Percentiles rank a stretch among this genome's conserved stretches.
These are phyloP conservation scores for Chalciporus piperatus DNA, from an alignment of 768 basidiomycete genomes.

Conservation along the genomic window DNA sequence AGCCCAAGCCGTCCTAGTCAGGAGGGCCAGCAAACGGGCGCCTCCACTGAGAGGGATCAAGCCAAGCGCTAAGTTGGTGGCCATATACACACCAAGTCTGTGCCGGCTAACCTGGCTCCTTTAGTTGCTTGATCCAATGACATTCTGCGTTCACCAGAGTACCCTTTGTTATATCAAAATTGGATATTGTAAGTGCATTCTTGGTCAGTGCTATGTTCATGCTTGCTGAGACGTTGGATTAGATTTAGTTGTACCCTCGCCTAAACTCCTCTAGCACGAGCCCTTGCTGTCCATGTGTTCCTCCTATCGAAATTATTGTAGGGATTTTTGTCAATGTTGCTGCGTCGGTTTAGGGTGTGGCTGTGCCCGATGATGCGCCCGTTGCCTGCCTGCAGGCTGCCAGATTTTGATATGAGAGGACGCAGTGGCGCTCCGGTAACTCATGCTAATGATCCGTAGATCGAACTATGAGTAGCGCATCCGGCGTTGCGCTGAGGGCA, in stretches of 20 bases:
- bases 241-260: background rate
- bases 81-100: background rate
- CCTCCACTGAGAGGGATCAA: background rate
- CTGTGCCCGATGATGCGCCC: background rate
- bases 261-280: too few relatives aligned
- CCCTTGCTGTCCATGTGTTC: too few relatives aligned
- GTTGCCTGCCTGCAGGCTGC: too few relatives aligned
- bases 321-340: background rate
- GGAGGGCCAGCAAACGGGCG: background rate
- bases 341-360: background rate
- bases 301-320: too few relatives aligned
- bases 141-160: background rate
- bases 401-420: background rate
- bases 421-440: background rate
- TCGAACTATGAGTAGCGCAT: background rate
- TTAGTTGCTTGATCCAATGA: background rate
- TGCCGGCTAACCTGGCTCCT: background rate
- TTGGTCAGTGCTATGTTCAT: too few relatives aligned
- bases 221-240: background rate
- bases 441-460: background rate
- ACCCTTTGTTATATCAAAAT: background rate
- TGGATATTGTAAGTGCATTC: background rate
- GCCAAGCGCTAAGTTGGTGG: slow-evolving; percentile 12
- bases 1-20: background rate
- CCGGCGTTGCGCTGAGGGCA: background rate